A percentile compares a stretch with the other conserved stretches of the same genome.
These are phyloP conservation scores for Gracilaria vermiculophylla DNA, from an alignment of 23 red algal species.

Conservation along the genomic window DNA sequence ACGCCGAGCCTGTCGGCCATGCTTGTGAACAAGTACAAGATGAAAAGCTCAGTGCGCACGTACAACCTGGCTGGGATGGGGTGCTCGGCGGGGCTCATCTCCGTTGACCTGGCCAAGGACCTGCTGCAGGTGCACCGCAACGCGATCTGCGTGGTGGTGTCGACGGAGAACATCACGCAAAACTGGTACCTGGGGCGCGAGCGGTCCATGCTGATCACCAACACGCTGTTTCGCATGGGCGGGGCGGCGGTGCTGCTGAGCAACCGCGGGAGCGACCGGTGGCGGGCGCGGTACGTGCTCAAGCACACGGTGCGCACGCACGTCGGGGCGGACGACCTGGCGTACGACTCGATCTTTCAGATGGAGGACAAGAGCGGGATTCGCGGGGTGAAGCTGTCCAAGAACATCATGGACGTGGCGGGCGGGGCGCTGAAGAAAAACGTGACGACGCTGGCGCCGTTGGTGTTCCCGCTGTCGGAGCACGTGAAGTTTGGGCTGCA, in stretches of 20 bases:
- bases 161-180: constrained; percentile 98
- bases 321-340: constrained; percentile 85
- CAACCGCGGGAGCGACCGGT: constrained; percentile 44
- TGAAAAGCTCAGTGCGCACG: constrained; percentile 79
- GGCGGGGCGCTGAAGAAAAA: constrained; percentile 88
- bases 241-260: constrained; percentile 83
- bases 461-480: constrained; percentile 88
- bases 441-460: constrained; percentile 81
- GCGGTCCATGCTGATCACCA: constrained; percentile 91
- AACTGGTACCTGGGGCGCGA: constrained; percentile 98
- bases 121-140: constrained; percentile 80
- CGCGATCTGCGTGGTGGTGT: constrained; percentile 75
- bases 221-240: constrained; percentile 95
- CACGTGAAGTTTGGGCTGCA: constrained; percentile 82
- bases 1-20: constrained; percentile 94
- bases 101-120: constrained; percentile 89
- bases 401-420: constrained; percentile 98
- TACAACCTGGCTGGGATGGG: constrained; percentile 97
- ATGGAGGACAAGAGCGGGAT: constrained; percentile 88
- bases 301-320: constrained; percentile 92
- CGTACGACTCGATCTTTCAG: constrained; percentile 94
- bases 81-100: constrained; percentile 90
- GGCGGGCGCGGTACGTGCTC: constrained; percentile 70
- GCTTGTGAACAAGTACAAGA: constrained; percentile 97
- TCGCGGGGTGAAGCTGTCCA: constrained; percentile 92